phyloP scores from a whole-genome alignment of 331 rosid species.

The Phaseolus coccineus region DNA sequence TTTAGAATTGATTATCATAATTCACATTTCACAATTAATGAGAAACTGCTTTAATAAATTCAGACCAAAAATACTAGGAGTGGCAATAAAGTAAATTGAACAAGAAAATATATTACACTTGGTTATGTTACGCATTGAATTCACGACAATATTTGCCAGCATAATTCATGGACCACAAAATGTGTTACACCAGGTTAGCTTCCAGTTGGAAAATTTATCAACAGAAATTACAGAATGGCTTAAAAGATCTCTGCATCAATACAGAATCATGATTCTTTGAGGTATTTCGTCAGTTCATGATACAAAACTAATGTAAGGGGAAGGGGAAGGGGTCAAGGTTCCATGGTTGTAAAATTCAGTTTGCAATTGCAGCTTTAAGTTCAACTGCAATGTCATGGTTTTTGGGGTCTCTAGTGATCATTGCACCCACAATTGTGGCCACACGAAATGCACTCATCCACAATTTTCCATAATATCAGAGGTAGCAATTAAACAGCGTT shows the following conservation, averaged over 20 bases:
- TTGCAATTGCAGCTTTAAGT: neutral
- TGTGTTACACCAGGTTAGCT: neutral
- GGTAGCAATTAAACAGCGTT: neutral
- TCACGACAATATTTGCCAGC: conserved; percentile 12
- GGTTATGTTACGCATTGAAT: conserved; percentile 17
- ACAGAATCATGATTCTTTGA: conserved; percentile 7
- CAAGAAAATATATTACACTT: conserved; percentile 16
- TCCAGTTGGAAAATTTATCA: neutral
- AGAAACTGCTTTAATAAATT: conserved; percentile 16
- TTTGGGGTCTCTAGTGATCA: neutral
- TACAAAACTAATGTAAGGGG: neutral
- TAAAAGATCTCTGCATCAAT: neutral
- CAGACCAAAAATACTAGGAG: neutral
- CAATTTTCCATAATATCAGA: neutral
- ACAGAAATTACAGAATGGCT: neutral
- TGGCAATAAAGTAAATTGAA: conserved; percentile 26
- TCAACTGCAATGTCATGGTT: neutral
- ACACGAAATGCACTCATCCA: neutral
- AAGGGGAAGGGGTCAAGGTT: neutral
- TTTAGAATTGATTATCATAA: conserved; percentile 24
- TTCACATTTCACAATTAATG: neutral
- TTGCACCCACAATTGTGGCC: neutral
- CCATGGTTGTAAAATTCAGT: neutral
- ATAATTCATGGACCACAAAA: conserved; percentile 5
- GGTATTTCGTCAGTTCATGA: conserved; percentile 22